Evolutionary conservation across 2,329 filamentous ascomycete genomes (phyloP), one percentile per base, ranked within the genome.

Genomic region (Dothideomycetes sp.): DNA sequence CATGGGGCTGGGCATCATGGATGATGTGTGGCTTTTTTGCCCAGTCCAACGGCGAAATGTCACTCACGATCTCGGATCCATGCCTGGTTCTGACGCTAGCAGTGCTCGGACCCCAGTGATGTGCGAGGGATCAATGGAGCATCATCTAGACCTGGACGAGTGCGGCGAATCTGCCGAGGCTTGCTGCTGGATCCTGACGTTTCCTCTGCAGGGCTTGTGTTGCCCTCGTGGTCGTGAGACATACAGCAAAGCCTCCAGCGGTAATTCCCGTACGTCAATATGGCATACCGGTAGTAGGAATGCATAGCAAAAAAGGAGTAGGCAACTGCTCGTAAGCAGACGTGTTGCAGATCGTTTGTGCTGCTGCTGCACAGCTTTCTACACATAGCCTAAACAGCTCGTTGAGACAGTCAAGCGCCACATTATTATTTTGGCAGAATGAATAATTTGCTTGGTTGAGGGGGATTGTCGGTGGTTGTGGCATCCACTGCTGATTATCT

Each of bases 21-120:
- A 40, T 40, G 36, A 24, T 7, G 37, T n/a, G n/a, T 40, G 37
- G 37, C 37, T 40, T 19, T 27, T 40, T 29, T 40, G 29, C 37
- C 37, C 37, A 40, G 37, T 40, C 33, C 37, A 40, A 40, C 37
- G 37, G 37, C 37, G 37, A 33, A 25, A 40, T 40, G 37, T 33
- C 37, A 40, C 37, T 40, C 27, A 18, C 33, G 37, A 40, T n/a
- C n/a, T n/a, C n/a, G n/a, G n/a, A n/a, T 40, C 37, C 37, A 40
- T 40, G 37, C 37, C 37, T 40, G 29, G 29, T 15, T 33, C 29
- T 32, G 4, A 22, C 37, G 37, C 37, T 40, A 40, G 27, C 6
- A 23, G 37, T 27, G 37, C 37, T 40, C 37, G 37, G 37, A 27
- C 37, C 37, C n/a, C 37, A n/a, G 22, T 40, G 37, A 40, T 40